Percentiles rank a stretch among this genome's conserved stretches.
These are phyloP conservation scores for Fusarium proliferatum DNA, from an alignment of 2,329 filamentous ascomycete genomes.

Conservation along the genomic window DNA sequence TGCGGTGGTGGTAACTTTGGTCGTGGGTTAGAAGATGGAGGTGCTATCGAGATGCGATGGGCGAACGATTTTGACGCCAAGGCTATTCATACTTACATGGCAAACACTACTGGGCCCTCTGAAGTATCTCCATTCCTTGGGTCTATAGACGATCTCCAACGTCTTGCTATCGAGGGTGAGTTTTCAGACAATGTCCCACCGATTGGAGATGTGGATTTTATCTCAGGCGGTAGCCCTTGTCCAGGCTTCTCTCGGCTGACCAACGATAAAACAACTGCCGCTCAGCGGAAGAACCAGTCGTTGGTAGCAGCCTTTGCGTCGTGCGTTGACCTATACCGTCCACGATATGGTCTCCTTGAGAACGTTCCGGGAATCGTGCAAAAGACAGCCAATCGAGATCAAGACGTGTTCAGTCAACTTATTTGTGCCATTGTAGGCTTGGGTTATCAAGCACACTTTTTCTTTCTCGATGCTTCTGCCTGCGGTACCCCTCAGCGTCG, in stretches of 20 bases:
- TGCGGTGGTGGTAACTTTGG: slow-evolving; percentile 84
- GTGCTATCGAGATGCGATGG: slow-evolving; percentile 72
- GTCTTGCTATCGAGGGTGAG: slow-evolving; percentile 63
- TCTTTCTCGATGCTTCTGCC: slow-evolving; percentile 75
- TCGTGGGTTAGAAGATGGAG: slow-evolving; percentile 78
- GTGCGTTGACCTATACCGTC: slow-evolving; percentile 78
- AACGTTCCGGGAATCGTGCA: slow-evolving; percentile 77
- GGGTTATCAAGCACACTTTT: slow-evolving; percentile 79
- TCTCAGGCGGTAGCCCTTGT: slow-evolving; percentile 81
- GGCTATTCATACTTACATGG: slow-evolving; percentile 79
- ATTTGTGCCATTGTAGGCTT: slow-evolving; percentile 78
- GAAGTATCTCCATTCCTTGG: slow-evolving; percentile 70
- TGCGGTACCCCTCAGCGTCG: slow-evolving; percentile 75
- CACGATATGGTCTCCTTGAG: slow-evolving; percentile 80
- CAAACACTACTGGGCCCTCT: slow-evolving; percentile 63
- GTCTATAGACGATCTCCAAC: slow-evolving; percentile 77
- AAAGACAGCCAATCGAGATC: slow-evolving; percentile 55
- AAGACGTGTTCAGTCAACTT: slow-evolving; percentile 79
- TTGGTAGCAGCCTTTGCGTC: slow-evolving; percentile 81
- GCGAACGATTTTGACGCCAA: slow-evolving; percentile 73
- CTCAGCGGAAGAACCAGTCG: slow-evolving; percentile 76
- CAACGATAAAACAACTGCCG: slow-evolving; percentile 60
- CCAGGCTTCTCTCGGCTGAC: slow-evolving; percentile 79
- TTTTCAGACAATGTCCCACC: slow-evolving; percentile 61
- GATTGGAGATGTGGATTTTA: slow-evolving; percentile 73